phyloP scores from a whole-genome alignment of 352 stramenopile genomes.

The Pythium dissotocum region DNA sequence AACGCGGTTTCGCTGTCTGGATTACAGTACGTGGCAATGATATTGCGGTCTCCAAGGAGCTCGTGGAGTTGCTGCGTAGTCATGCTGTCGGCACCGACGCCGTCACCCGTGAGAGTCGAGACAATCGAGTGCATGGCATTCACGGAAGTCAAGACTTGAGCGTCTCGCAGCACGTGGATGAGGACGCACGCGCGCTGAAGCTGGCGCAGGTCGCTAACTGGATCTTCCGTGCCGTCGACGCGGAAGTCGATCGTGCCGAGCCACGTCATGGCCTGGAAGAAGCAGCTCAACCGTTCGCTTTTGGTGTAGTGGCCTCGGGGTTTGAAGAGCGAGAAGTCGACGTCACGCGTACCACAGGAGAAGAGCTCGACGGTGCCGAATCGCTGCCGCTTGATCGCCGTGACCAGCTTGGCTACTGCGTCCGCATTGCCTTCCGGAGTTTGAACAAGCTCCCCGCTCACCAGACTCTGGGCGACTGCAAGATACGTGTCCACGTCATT shows the following conservation, averaged over 20 bases:
- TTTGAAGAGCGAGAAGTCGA: constrained; percentile 37
- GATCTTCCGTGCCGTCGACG: constrained; percentile 23
- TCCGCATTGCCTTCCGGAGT: not conserved
- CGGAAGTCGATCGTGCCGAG: constrained; percentile 31
- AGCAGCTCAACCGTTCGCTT: constrained; percentile 8
- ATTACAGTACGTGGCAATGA: constrained; percentile 7
- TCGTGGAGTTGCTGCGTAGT: constrained; percentile 25
- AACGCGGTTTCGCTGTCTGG: not conserved
- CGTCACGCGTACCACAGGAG: constrained; percentile 6
- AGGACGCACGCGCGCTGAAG: constrained; percentile 25
- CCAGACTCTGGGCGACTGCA: not conserved
- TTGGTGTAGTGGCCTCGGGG: constrained; percentile 34
- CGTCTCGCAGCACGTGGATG: constrained; percentile 23
- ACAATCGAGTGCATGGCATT: constrained; percentile 12
- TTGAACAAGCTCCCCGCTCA: not conserved
- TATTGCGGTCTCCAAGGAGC: constrained; percentile 10
- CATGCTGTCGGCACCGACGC: constrained; percentile 24
- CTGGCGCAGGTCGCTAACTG: constrained; percentile 17
- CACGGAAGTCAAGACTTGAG: constrained; percentile 1
- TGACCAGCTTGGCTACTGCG: not conserved
- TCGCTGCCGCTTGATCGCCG: not conserved
- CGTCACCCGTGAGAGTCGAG: constrained; percentile 19
- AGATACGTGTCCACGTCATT: constrained; percentile 8
- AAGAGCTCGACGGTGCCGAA: constrained; percentile 13
- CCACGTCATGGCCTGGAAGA: constrained; percentile 31